Percentiles rank a stretch among this genome's conserved stretches.
Evolutionary conservation across 768 basidiomycete species (phyloP).

Genomic region (Russula earlei): DNA sequence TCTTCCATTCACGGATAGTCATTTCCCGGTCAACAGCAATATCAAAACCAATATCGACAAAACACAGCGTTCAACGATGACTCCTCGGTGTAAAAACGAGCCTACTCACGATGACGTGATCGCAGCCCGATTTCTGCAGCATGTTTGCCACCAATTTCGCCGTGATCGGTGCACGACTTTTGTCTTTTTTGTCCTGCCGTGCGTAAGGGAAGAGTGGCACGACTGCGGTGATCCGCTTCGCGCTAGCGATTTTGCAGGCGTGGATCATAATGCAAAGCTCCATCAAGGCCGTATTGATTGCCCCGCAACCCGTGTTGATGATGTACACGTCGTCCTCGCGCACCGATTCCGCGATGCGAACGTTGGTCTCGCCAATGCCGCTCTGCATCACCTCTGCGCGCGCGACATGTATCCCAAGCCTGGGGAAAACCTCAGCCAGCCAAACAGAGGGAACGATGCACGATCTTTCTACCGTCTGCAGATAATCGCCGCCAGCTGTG

Average conservation of each 20-base stretch:
- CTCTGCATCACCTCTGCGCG: conserved; percentile 83
- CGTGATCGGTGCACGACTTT: conserved; percentile 94
- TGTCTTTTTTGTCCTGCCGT: conserved; percentile 98
- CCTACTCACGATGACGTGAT: conserved; percentile 86
- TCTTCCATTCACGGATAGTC: conserved; percentile 60
- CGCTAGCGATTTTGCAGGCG: conserved; percentile 99
- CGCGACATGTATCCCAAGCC: conserved; percentile 83
- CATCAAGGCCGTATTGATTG: conserved; percentile 92
- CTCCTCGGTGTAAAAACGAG: background rate
- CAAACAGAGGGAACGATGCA: background rate
- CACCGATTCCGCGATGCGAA: conserved; percentile 89
- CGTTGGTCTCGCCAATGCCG: conserved; percentile 84
- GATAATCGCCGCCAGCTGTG: conserved; percentile 89
- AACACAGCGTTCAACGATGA: background rate
- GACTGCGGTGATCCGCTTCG: conserved; percentile 96
- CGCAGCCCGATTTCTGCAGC: conserved; percentile 85
- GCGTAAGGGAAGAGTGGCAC: conserved; percentile 96
- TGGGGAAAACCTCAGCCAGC: conserved; percentile 27
- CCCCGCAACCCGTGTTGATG: conserved; percentile 83
- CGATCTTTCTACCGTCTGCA: conserved; percentile 61
- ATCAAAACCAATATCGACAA: background rate
- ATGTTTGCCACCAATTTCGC: conserved; percentile 98
- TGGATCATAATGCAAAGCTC: conserved; percentile 99
- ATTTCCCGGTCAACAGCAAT: background rate
- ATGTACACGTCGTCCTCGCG: conserved; percentile 99